Base-by-base conservation (phyloP, 2,329 filamentous ascomycete species). In the Fusarium longipes region DNA sequence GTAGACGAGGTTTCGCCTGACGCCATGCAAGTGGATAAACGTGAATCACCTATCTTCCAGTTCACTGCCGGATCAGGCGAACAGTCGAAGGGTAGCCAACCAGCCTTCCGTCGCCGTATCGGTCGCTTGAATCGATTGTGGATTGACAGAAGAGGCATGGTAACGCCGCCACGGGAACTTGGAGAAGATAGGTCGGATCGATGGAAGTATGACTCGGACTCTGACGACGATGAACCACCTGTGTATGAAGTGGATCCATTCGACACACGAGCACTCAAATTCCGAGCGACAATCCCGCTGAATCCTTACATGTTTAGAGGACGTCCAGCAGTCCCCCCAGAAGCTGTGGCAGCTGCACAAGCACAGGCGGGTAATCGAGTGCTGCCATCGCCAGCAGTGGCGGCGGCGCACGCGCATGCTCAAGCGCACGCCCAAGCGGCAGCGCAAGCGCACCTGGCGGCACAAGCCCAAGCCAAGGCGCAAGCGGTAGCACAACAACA, bases 191-290 rank as follows among this genome's bases (percentile, higher is more conserved):
- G 84, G 57, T 81, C 79, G 25, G 92, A 95, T 75, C 87, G 89
- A 63, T 97, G 91, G 86, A 96, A 93, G 79, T 97, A 93, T 80
- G 93, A 96, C 74, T 89, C 90, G 25, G 92, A 97, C 72, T 92
- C 93, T 63, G 93, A 95, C 67, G 93, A 96, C 44, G 91, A 94
- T 51, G 91, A 93, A 57, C 87, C 89, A 55, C 84, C 90, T 24
- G 83, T 89, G 62, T 93, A 93, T 81, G 86, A 90, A 55, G 85
- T 94, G 58, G 93, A 97, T 75, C 91, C 90, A 35, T 89, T 85
- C 70, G 86, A 87, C 70, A 85, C 84, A 17, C 80, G 82, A 22
- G 84, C 86, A 22, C 78, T 90, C 70, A 87, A 84, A 70, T 90
- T 89, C 70, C 81, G 88, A 36, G 84, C 87, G n/a, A 85, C 82